Evolutionary conservation across 1,284 basidiomycete genomes (phyloP).

Genomic region (Cystobasidium pallidum): DNA sequence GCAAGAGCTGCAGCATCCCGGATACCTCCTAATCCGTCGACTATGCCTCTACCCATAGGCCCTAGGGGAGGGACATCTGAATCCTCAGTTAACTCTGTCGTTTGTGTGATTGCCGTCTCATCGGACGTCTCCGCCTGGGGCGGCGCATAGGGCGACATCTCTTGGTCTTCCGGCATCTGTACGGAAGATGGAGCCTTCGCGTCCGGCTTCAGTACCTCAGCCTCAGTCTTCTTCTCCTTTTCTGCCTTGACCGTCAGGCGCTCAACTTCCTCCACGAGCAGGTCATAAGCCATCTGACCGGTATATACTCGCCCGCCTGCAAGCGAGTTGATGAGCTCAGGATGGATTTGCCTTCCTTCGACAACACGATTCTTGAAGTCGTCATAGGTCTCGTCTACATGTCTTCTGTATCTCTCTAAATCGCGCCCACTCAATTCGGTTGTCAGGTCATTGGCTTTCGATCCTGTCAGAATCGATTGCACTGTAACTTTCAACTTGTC

Average conservation of each 20-base stretch:
- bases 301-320: slow-evolving; percentile 59
- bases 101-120: not conserved
- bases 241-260: not conserved
- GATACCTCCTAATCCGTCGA: slow-evolving; percentile 58
- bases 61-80: slow-evolving; percentile 35
- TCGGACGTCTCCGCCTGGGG: slow-evolving; percentile 26
- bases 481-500: slow-evolving; percentile 57
- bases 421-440: slow-evolving; percentile 55
- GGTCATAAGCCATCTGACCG: slow-evolving; percentile 56
- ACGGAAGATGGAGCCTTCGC: slow-evolving; percentile 7
- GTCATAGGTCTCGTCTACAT: slow-evolving; percentile 58
- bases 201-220: slow-evolving; percentile 46
- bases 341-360: slow-evolving; percentile 56
- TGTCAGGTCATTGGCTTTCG: slow-evolving; percentile 54
- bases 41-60: slow-evolving; percentile 56
- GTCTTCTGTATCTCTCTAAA: slow-evolving; percentile 52
- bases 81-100: slow-evolving; percentile 1
- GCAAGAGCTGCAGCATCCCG: slow-evolving; percentile 57
- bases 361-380: slow-evolving; percentile 55
- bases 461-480: slow-evolving; percentile 58
- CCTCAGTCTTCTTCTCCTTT: not conserved
- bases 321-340: slow-evolving; percentile 56
- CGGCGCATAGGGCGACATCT: slow-evolving; percentile 51
- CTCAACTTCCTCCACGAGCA: slow-evolving; percentile 49
- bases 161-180: slow-evolving; percentile 47